Base-by-base conservation (phyloP, 805 yeast genomes). In the Metschnikowia kunwiensis region DNA sequence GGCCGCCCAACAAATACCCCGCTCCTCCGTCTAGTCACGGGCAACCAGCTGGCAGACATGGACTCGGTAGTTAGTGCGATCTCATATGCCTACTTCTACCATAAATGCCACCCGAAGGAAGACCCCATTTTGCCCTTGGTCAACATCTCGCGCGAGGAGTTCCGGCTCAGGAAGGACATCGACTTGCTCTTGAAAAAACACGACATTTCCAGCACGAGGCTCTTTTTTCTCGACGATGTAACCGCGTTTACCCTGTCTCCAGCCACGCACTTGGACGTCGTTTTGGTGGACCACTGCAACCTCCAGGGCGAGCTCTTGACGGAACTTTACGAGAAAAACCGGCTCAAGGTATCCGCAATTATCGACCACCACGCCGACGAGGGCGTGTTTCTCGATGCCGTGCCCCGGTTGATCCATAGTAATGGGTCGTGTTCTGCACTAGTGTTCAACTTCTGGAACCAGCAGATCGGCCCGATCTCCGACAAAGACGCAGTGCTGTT, bases 301-400 rank as follows among this genome's bases (percentile, higher is more conserved):
- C 68, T 80, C 17, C 88, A 74, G 46, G 84, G 79, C 10, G 68
- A 53, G 19, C 55, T 61, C 2, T 51, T 72, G 34, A 55, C 50
- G 10, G 54, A 51, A 12, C 40, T 52, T 7, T 55, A 55, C 29
- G 49, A 63, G 9, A 36, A 53, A 3, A 47, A 53, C 3, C 41
- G 46, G 7, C 32, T 58, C 5, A 49, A 57, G 5, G 78, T 83
- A 0, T 58, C 60, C 1, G 81, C 80, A 0, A 77, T 93, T 5
- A 75, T 93, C 17, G 98, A 91, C 55, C 98, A 91, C 55, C 98
- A 91, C 55, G 82, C 72, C 12, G 96, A 89, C 50, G 83, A 80
- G 44, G 63, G 63, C 0, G 57, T 61, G 7, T 77, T 67, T 46
- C 24, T 46, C 12, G 64, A 75, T 28, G 78, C 78, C 0, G 34